Evolutionary conservation across 257 asterid genomes (phyloP), one percentile per base, ranked within the genome.

Genomic region (Rehmannia glutinosa): DNA sequence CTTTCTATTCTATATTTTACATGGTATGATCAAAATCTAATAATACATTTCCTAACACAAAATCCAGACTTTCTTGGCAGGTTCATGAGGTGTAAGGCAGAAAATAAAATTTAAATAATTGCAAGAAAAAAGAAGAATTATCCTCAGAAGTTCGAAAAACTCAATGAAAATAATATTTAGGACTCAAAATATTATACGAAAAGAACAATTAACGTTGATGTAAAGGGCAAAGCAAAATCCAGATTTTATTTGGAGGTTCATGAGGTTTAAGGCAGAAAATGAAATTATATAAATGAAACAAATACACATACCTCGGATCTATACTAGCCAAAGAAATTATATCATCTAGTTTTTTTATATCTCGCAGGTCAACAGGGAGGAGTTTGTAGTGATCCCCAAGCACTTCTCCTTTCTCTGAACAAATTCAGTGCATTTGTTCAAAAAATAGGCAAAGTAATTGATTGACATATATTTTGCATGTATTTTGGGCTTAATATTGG

Each of bases 331-430:
- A 62, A 39, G 83, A 68, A 59, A 94, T 71, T 53, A 91, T 80
- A 73, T 84, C 89, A 70, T 88, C 92, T 32, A 94, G 82, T 57
- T 81, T 78, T 52, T 66, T 75, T 62, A 94, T 67, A 72, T 91
- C 94, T 38, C 96, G 91, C 78, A 94, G 72, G 73, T 94, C 99
- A 64, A 91, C 83, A 19, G 99, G 97, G 59, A 94, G 88, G 73
- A 94, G 89, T 81, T 91, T 94, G 96, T 91, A 94, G 72, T 84
- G 91, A 53, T 84, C 80, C 55, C 94, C 82, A 73, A 78, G 78
- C 66, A 94, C 97, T 84, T 94, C 96, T 61, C 99, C 99, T 68
- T 81, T 88, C 73, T 94, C 97, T 94, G 87, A 76, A 78, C 17
- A 79, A 81, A 75, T 73, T 68, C 61, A 79, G 43, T 52, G 7